phyloP scores from a whole-genome alignment of 257 asterid species.

The Echium plantagineum region DNA sequence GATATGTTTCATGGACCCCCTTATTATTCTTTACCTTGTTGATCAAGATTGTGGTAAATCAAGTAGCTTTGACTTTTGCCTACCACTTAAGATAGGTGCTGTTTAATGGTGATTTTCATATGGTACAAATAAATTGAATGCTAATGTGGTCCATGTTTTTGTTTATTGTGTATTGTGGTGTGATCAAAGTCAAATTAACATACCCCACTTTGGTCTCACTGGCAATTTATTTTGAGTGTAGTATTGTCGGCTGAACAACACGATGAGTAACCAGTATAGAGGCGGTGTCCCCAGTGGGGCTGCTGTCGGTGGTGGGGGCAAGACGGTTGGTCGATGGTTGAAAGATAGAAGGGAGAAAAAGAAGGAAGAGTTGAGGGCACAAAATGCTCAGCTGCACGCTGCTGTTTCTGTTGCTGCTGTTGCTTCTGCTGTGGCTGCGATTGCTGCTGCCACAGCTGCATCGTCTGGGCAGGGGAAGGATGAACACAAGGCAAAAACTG shows the following conservation, averaged over 20 bases:
- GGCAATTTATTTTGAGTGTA: slow-evolving; percentile 9
- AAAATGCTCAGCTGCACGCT: slow-evolving; percentile 91
- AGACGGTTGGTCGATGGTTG: slow-evolving; percentile 93
- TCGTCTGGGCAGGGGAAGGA: slow-evolving; percentile 61
- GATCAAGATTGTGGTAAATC: slow-evolving; percentile 2
- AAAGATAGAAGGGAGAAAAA: slow-evolving; percentile 92
- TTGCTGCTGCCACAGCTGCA: slow-evolving; percentile 97
- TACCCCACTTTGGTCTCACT: slow-evolving; percentile 10
- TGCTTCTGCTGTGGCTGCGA: slow-evolving; percentile 94
- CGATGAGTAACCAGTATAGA: slow-evolving; percentile 38
- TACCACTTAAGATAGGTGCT: background rate
- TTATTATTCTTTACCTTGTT: slow-evolving; percentile 6
- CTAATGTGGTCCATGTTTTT: slow-evolving; percentile 21
- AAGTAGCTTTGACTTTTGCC: background rate
- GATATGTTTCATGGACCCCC: slow-evolving; percentile 2
- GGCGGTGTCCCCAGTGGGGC: slow-evolving; percentile 16
- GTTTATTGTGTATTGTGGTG: slow-evolving; percentile 14
- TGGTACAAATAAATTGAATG: slow-evolving; percentile 11
- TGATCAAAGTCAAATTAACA: slow-evolving; percentile 12
- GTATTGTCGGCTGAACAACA: slow-evolving; percentile 43
- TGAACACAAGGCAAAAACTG: slow-evolving; percentile 71
- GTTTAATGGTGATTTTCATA: slow-evolving; percentile 10
- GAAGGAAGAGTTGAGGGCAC: slow-evolving; percentile 87
- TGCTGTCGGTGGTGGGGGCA: slow-evolving; percentile 47
- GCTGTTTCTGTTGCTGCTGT: slow-evolving; percentile 92